Percentiles rank a stretch among this genome's conserved stretches.
These are phyloP conservation scores for Vaccinium myrtillus DNA, from an alignment of 148 eudicot species.

Conservation along the genomic window DNA sequence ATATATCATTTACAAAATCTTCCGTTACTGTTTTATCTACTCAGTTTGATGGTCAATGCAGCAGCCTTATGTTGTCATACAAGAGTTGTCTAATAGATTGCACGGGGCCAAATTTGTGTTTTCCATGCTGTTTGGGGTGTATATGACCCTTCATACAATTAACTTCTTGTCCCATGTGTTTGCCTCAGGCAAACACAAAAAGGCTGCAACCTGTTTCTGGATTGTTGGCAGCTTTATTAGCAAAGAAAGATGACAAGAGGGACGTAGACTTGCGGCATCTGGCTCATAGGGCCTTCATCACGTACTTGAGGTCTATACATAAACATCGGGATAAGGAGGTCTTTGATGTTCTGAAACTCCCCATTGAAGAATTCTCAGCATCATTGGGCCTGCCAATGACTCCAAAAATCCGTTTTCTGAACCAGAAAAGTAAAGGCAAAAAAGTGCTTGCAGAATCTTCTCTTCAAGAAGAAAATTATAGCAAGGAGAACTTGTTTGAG, in stretches of 20 bases:
- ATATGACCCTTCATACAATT: neutral
- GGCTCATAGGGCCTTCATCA: conserved; percentile 82
- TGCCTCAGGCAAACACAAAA: conserved; percentile 59
- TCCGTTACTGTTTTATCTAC: neutral
- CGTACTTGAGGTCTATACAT: conserved; percentile 66
- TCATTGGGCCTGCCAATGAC: conserved; percentile 91
- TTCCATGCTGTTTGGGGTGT: neutral
- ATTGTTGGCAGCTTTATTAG: conserved; percentile 66
- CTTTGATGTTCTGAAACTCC: conserved; percentile 75
- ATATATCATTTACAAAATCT: neutral
- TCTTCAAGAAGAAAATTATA: conserved; percentile 34
- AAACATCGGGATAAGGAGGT: conserved; percentile 76
- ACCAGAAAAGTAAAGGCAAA: conserved; percentile 44
- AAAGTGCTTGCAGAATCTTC: conserved; percentile 29
- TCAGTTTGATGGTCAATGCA: neutral
- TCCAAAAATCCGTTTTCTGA: conserved; percentile 69
- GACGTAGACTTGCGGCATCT: conserved; percentile 51
- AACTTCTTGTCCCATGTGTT: conserved; percentile 1
- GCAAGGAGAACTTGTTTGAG: conserved; percentile 32
- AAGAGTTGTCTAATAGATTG: neutral
- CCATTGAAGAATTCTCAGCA: conserved; percentile 73
- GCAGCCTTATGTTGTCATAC: conserved; percentile 8
- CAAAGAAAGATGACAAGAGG: conserved; percentile 25
- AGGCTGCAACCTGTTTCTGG: conserved; percentile 64
- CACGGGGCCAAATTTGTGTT: neutral